Evolutionary conservation across 2,329 filamentous ascomycete genomes (phyloP).

Genomic region (Colletotrichum navitas): DNA sequence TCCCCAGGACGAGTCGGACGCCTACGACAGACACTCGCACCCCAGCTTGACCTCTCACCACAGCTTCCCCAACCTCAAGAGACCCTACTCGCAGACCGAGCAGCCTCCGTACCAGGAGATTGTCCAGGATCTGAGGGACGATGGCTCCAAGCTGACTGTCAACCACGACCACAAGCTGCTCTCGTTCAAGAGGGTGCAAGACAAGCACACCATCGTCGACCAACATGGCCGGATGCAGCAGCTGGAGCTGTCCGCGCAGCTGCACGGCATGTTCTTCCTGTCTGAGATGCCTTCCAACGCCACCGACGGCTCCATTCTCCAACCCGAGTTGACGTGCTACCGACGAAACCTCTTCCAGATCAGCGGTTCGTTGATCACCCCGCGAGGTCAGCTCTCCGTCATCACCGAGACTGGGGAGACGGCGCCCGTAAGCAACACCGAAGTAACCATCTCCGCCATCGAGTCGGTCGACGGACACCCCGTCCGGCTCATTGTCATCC

Average conservation of each 20-base stretch:
- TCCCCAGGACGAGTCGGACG: conserved; percentile 65
- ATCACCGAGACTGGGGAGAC: conserved; percentile 87
- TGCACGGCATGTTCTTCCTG: conserved; percentile 91
- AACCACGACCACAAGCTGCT: conserved; percentile 73
- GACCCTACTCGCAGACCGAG: conserved; percentile 68
- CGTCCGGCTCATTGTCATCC: conserved; percentile 95
- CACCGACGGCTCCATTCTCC: conserved; percentile 68
- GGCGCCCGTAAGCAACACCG: conserved; percentile 83
- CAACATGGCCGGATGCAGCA: conserved; percentile 71
- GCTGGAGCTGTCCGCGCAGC: conserved; percentile 76
- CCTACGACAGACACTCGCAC: conserved; percentile 66
- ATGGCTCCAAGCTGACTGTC: conserved; percentile 67
- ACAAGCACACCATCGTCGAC: conserved; percentile 72
- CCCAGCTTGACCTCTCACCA: conserved; percentile 63
- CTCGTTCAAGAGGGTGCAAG: conserved; percentile 68
- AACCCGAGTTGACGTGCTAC: conserved; percentile 94
- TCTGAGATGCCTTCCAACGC: conserved; percentile 80
- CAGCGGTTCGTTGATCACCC: conserved; percentile 87
- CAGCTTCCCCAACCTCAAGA: conserved; percentile 68
- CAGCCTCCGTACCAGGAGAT: conserved; percentile 70
- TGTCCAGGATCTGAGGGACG: conserved; percentile 70
- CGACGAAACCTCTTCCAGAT: conserved; percentile 96
- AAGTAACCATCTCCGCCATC: conserved; percentile 90
- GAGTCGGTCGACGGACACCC: conserved; percentile 94
- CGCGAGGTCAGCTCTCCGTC: conserved; percentile 81